phyloP scores from a whole-genome alignment of 495 filamentous ascomycete species.

The Neurospora sp. region DNA sequence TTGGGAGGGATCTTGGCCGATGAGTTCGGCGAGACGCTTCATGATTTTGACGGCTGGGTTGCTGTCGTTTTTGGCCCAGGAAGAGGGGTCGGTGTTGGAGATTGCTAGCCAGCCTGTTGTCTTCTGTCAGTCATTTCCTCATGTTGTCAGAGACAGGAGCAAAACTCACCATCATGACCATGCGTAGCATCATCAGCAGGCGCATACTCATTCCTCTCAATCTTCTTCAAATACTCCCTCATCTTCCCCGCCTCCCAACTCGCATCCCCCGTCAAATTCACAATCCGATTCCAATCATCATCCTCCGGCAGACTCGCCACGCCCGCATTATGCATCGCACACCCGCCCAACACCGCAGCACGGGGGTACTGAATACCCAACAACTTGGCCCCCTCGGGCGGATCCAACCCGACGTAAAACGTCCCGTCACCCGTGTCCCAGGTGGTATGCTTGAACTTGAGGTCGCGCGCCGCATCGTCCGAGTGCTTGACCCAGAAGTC shows the following conservation, averaged over 20 bases:
- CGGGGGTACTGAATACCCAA: constrained; percentile 40
- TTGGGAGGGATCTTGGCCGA: constrained; percentile 25
- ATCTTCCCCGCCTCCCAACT: constrained; percentile 36
- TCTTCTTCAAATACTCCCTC: constrained; percentile 32
- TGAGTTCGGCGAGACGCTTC: constrained; percentile 19
- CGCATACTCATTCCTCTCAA: constrained; percentile 36
- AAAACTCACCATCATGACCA: constrained; percentile 27
- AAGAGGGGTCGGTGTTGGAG: constrained; percentile 20
- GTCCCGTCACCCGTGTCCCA: constrained; percentile 35
- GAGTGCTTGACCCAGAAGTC: constrained; percentile 44
- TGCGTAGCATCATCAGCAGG: constrained; percentile 26
- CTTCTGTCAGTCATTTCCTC: neutral
- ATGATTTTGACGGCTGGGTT: constrained; percentile 21
- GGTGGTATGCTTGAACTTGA: constrained; percentile 34
- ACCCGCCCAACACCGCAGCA: constrained; percentile 37
- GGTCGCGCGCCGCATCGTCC: constrained; percentile 29
- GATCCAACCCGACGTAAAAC: constrained; percentile 38
- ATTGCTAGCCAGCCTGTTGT: constrained; percentile 29
- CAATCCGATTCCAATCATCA: constrained; percentile 37
- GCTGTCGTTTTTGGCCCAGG: constrained; percentile 21
- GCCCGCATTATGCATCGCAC: constrained; percentile 41
- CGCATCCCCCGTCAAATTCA: constrained; percentile 34
- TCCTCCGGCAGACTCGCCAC: constrained; percentile 32
- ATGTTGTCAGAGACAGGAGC: neutral
- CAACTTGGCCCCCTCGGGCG: constrained; percentile 30